A percentile compares a stretch with the other conserved stretches of the same genome.
Conservation (phyloP, 371 early-diverging fungal genomes). For the Saksenaea oblongispora region DNA sequence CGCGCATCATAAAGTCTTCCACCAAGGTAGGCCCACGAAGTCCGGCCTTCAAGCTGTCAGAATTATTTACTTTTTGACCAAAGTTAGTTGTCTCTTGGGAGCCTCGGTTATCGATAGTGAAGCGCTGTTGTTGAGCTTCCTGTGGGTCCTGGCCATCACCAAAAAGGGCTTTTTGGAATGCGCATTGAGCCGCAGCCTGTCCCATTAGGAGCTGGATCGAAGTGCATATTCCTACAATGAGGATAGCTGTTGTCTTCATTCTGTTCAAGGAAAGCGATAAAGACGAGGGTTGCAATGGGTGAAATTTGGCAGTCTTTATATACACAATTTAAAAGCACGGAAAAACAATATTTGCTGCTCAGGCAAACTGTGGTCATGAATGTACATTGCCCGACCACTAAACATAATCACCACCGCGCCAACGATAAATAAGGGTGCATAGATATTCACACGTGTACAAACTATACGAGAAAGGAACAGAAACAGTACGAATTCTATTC, state of each 20-base stretch:
- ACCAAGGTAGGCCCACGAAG: slow-evolving; percentile 48
- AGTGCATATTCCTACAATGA: not conserved
- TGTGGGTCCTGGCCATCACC: slow-evolving; percentile 8
- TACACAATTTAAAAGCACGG: not conserved
- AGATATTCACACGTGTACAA: too few species aligned
- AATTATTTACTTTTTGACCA: slow-evolving; percentile 17
- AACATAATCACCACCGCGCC: too few species aligned
- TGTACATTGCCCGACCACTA: too few species aligned
- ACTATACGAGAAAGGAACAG: too few species aligned
- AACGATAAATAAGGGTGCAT: too few species aligned
- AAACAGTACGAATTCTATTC: too few species aligned
- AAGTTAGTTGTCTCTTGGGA: slow-evolving; percentile 14
- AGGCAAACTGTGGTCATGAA: too few species aligned
- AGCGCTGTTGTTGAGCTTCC: slow-evolving; percentile 7
- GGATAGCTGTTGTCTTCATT: not conserved
- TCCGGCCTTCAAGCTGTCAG: slow-evolving; percentile 36
- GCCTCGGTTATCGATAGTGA: slow-evolving; percentile 9
- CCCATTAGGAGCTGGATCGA: not conserved
- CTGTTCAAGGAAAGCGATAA: not conserved
- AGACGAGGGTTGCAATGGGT: not conserved
- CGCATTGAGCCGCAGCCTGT: slow-evolving; percentile 1
- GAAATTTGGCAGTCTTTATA: not conserved
- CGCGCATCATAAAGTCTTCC: slow-evolving; percentile 51
- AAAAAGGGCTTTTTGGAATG: slow-evolving; percentile 4
- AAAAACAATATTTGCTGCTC: too few species aligned